Evolutionary conservation across 2,329 filamentous ascomycete genomes (phyloP), one percentile per base, ranked within the genome.

Genomic region (Phaeosphaeriaceae sp.): DNA sequence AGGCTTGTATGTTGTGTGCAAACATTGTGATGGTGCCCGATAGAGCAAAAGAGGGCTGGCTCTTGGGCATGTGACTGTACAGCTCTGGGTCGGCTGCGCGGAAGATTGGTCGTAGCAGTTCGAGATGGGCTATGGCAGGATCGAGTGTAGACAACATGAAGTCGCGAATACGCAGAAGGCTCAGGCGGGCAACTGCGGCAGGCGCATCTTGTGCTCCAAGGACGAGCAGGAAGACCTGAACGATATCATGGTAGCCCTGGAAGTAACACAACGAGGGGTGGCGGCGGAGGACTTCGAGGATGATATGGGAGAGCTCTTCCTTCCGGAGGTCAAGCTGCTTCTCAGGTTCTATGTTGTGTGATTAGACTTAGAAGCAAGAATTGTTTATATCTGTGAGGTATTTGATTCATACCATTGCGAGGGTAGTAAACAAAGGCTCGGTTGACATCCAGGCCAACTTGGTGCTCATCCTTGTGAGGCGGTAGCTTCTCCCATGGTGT

Each of bases 391-490:
- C 30, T 5, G n/a, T 37, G 6, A 8, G 5, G 23, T 6, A 11
- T 39, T 3, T 8, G 6, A 12, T 3, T 8, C 8, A 12, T 21
- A 94, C 92, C 84, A 55, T 84, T 59, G 44, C 48, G 82, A 11
- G 94, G 94, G 72, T 99, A 99, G 77, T 97, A 95, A 52, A 97
- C 88, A 74, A 99, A 99, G n/a, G 94, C 92, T 47, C 94, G 84
- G 74, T 97, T 86, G 47, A 99, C 94, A 70, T 99, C 94, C 39
- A 97, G 82, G 66, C 87, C 83, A 32, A 99, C 92, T 75, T 99
- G 94, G 41, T 89, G 86, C 73, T 99, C 94, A 65, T 99, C 94
- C 28, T 77, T 78, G 74, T 99, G 94, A n/a, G 75, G 80, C 23
- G 87, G 83, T 33, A 96, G 77, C n/a, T 79, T 67, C 54, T 77